A percentile compares a stretch with the other conserved stretches of the same genome.
These are phyloP conservation scores for Tulasnella sp. DNA, from an alignment of 768 basidiomycete genomes.

Conservation along the genomic window DNA sequence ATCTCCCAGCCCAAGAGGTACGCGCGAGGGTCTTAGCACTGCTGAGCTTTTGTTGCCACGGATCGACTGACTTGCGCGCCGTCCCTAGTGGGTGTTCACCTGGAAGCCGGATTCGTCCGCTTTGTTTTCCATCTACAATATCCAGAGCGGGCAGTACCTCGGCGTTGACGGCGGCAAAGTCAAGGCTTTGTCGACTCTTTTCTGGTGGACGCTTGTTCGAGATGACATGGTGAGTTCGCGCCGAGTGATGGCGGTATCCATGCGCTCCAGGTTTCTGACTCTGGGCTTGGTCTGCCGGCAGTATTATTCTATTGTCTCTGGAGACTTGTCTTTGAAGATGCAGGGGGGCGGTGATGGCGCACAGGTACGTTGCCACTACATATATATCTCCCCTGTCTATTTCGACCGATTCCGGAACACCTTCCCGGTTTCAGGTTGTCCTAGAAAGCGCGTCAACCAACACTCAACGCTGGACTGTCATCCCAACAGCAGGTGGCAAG, in stretches of 20 bases:
- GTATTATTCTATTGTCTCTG: background rate
- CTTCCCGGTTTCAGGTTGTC: background rate
- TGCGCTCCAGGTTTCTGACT: background rate
- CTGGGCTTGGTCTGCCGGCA: background rate
- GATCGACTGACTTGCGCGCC: background rate
- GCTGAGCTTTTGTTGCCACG: background rate
- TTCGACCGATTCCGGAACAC: background rate
- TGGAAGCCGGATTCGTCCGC: background rate
- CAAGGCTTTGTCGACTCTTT: background rate
- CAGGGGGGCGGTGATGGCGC: background rate
- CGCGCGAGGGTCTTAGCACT: too few species aligned
- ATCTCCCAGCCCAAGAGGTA: background rate
- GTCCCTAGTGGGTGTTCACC: background rate
- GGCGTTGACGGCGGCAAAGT: background rate
- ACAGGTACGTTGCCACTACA: background rate
- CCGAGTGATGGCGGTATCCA: background rate
- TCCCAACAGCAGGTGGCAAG: background rate
- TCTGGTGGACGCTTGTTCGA: background rate
- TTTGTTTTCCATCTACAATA: background rate
- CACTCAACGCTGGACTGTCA: background rate
- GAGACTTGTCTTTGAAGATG: background rate
- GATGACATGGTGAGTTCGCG: background rate
- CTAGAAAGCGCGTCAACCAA: background rate
- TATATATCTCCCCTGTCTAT: background rate
- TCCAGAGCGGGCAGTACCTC: background rate